Conservation (phyloP, 2,329 filamentous ascomycete species). For the Colletotrichum godetiae region DNA sequence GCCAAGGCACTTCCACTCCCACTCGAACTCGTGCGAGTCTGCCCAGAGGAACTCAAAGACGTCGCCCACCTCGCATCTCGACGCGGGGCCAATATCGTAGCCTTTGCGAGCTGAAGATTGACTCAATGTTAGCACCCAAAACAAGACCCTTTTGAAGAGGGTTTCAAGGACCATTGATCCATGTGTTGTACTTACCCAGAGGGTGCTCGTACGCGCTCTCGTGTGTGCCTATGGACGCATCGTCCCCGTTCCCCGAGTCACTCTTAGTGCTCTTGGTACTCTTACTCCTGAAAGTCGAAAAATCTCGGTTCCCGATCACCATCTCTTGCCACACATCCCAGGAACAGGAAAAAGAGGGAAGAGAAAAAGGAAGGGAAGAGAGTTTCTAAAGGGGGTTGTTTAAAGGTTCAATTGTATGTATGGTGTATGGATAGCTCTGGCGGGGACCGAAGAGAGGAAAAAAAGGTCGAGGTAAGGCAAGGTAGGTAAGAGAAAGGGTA, state of each 20-base stretch:
- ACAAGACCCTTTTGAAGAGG: not conserved
- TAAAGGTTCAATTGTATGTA: conserved; percentile 7
- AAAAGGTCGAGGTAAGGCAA: not conserved
- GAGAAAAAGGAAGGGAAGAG: not conserved
- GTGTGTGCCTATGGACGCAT: conserved; percentile 35
- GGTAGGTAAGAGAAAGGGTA: not conserved
- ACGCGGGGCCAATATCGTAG: conserved; percentile 33
- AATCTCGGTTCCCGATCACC: conserved; percentile 35
- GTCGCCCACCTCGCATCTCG: conserved; percentile 29
- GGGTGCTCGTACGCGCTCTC: conserved; percentile 35
- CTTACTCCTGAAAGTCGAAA: conserved; percentile 34
- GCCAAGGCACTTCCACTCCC: conserved; percentile 34
- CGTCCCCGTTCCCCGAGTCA: conserved; percentile 35
- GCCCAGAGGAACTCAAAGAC: conserved; percentile 35
- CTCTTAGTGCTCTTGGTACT: conserved; percentile 36
- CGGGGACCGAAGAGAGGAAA: conserved; percentile 7
- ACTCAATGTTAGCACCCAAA: conserved; percentile 19
- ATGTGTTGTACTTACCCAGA: conserved; percentile 28
- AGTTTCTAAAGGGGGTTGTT: conserved; percentile 8
- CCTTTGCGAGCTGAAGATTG: conserved; percentile 27
- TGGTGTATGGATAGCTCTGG: conserved; percentile 21
- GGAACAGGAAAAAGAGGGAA: conserved; percentile 14
- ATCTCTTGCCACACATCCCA: conserved; percentile 37
- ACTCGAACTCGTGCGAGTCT: conserved; percentile 34
- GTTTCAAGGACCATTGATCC: not conserved